These are phyloP conservation scores for Scutellaria minor DNA, from an alignment of 257 asterid species.

Conservation along the genomic window DNA sequence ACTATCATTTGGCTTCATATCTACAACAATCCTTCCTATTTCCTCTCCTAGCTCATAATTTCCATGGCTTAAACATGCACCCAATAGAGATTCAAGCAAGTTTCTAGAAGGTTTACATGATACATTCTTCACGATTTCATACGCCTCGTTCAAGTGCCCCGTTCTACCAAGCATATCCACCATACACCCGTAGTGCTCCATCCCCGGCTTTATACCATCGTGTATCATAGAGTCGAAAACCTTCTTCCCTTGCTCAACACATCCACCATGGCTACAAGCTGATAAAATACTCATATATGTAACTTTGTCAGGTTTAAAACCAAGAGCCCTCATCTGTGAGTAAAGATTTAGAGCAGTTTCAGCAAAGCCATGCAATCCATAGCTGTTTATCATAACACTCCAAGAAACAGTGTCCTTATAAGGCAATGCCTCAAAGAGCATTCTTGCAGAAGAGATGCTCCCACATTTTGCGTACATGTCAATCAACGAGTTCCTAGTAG, in stretches of 20 bases:
- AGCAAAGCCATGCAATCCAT: conserved; percentile 63
- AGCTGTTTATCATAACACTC: conserved; percentile 58
- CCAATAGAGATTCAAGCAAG: conserved; percentile 50
- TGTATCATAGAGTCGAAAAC: conserved; percentile 47
- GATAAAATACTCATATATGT: conserved; percentile 51
- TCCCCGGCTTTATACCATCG: conserved; percentile 43
- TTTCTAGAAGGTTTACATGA: conserved; percentile 18
- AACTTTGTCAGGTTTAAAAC: conserved; percentile 49
- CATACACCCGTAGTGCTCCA: conserved; percentile 62
- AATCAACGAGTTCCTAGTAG: conserved; percentile 51
- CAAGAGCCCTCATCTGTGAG: conserved; percentile 52
- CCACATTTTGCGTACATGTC: conserved; percentile 64
- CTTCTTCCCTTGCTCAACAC: conserved; percentile 49
- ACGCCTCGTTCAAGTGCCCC: conserved; percentile 60
- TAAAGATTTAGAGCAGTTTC: conserved; percentile 53
- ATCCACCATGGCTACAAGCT: conserved; percentile 63
- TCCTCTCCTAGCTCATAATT: conserved; percentile 61
- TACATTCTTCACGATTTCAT: conserved; percentile 44
- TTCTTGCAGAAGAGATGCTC: conserved; percentile 44
- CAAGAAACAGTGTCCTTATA: conserved; percentile 59
- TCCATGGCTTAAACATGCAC: conserved; percentile 65
- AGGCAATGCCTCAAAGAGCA: conserved; percentile 48
- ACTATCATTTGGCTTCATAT: conserved; percentile 38
- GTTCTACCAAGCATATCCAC: conserved; percentile 59
- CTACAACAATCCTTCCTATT: conserved; percentile 51